Evolutionary conservation across 768 basidiomycete genomes (phyloP), one percentile per base, ranked within the genome.

Genomic region (Phylloporus scabripes): DNA sequence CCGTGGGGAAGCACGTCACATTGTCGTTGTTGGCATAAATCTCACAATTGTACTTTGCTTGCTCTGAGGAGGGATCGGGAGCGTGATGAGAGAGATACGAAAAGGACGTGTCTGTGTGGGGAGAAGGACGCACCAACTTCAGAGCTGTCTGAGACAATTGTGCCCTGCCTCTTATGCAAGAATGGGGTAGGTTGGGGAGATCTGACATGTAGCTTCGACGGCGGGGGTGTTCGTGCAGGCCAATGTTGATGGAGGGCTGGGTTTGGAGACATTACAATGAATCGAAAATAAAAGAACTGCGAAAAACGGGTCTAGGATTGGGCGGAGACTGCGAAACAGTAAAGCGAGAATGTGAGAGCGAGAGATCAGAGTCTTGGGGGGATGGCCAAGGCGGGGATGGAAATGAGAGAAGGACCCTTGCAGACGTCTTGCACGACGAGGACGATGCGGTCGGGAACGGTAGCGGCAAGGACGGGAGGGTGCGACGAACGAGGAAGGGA

Each of bases 1-100:
- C 42, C 0, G 71, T 72, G 9, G 92, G 92, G 62, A 76, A 92
- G 64, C 92, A 94, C 7, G 90, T 87, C 37, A 83, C 74, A 52
- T 89, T 72, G 42, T 79, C 66, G 70, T 93, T 93, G 53, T 81
- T 81, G 20, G 83, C 80, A 51, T 66, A 61, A 41, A 78, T 24
- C 61, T 83, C 58, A 60, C 87, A 89, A 49, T 72, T 42, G 6
- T 31, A 37, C 59, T 69, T 60, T 7, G 86, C 86, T 17, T 50
- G 46, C 1, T 42, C 66, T 74, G 42, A 40, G 31, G 42, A 40
- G 31, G 42, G 46, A 48, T 50, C 52, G 45, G 20, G 51, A 32
- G 28, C 20, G 41, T 7, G 20, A 45, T 54, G n/a, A 61, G 54
- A 15, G 41, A 41, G 23, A 48, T 45, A 46, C 2, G 42, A 45